Evolutionary conservation across 78 protist species (phyloP), one percentile per base, ranked within the genome.

Genomic region (Capsaspora owczarzaki): DNA sequence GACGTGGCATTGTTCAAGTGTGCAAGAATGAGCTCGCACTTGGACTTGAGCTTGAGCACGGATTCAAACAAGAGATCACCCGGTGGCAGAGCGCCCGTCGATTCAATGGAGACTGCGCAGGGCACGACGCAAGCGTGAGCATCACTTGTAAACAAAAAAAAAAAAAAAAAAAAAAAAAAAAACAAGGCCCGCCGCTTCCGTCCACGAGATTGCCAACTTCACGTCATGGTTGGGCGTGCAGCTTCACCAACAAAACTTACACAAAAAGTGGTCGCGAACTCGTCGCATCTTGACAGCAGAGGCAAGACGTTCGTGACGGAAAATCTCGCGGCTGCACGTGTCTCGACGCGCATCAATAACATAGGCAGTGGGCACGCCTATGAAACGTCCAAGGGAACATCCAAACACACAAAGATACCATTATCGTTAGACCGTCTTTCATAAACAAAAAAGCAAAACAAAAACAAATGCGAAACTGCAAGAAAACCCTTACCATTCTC

Each of bases 321-420:
- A 78, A 51, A 96, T 93, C 46, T 95, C 97, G 42, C 98, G 79
- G 78, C 95, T 87, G 91, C 92, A 87, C 5, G 95, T 89, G 76
- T 96, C 94, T 27, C 70, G 37, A 6, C 93, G 63, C 19, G 95
- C 90, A 46, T 90, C 61, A 12, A 43, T 61, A 6, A 74, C 81
- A 0, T 0, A 0, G 12, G 75, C 77, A 14, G n/a, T n/a, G n/a
- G n/a, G n/a, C n/a, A n/a, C n/a, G n/a, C n/a, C n/a, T n/a, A n/a
- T n/a, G n/a, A n/a, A n/a, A n/a, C n/a, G n/a, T n/a, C n/a, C n/a
- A n/a, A n/a, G n/a, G n/a, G n/a, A n/a, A n/a, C n/a, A n/a, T n/a
- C n/a, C n/a, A n/a, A n/a, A n/a, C n/a, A n/a, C n/a, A n/a, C n/a
- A n/a, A n/a, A n/a, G n/a, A n/a, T n/a, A n/a, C n/a, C n/a, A n/a